Evolutionary conservation across 495 filamentous ascomycete species (phyloP), one percentile per base, ranked within the genome.

Genomic region (Penicillium paradoxum): DNA sequence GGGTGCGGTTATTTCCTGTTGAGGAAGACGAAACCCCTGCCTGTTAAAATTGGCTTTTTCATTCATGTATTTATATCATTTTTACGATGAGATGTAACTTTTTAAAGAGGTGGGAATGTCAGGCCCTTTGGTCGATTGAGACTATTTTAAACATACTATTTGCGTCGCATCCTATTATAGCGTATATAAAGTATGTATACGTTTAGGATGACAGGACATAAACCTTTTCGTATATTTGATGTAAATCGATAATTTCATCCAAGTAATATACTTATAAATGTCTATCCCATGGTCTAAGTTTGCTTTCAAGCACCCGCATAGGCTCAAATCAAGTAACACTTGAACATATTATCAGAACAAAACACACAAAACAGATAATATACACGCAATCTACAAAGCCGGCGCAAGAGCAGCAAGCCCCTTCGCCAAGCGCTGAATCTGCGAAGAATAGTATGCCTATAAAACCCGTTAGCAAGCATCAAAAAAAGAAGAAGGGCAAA

Each of bases 381-480:
- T 32, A 6, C 10, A 32, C 29, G 14, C 3, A 49, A 30, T 33
- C 13, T 43, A 60, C 44, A 62, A 38, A 36, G 56, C 37, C n/a
- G 71, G 71, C 18, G 56, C 58, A 58, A 59, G 17, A 10, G 71
- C 68, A 48, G 45, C 64, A 60, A 74, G 38, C 1, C 66, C 66
- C 52, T 66, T 68, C 0, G 65, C 70, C 55, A 78, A 51, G 34
- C 67, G 57, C 40, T 64, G 51, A 45, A 79, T 73, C 63, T 77
- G 73, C 5, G 36, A 34, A 6, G 63, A 53, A 58, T 79, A 75
- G 53, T 69, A 77, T 27, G 53, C 51, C 73, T 73, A 58, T 14
- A 18, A 29, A n/a, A 30, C 30, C 27, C 15, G 48, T 56, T 24
- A 56, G 56, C 48, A 5, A 27, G 29, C 34, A 40, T 1, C 17